Base-by-base conservation (phyloP, 2,329 filamentous ascomycete genomes). In the Thelonectria discophora region DNA sequence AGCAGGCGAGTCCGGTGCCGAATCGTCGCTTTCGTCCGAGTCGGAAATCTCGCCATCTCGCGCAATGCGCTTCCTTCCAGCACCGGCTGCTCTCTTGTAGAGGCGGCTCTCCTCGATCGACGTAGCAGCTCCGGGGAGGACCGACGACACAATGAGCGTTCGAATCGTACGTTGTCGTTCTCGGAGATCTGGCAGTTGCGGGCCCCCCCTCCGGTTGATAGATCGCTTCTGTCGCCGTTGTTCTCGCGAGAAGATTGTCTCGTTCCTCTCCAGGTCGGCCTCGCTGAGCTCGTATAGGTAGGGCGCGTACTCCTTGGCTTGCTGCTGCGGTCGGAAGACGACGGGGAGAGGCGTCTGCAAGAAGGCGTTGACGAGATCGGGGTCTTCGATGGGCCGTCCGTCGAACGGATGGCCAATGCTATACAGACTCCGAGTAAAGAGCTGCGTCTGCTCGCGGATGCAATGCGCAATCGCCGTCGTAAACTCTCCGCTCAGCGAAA, bases 401-500 rank as follows among this genome's bases (percentile, higher is more conserved):
- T 99, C 95, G 72, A 99, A 99, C 24, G 93, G 90, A 79, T 99
- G 94, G 2, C 94, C 93, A 55, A 96, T 88, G 71, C 95, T 92
- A 78, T 97, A 98, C 62, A 99, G 81, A 72, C 93, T 96, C 75
- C 93, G 91, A 6, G 93, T 96, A 76, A 97, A 99, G 30, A 98
- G 86, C 75, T 99, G 95, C 42, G 90, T 89, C 78, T 99, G 95
- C 77, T 99, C 95, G 64, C 95, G 90, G 73, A 99, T 99, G 63
- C 93, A 97, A 79, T 99, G 95, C 12, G 95, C 95, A 75, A 99
- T 98, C 8, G 95, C 94, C 0, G 95, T 99, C 2, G 93, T 94
- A 72, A 99, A 99, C 76, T 99, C 95, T 65, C 95, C 95, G 1
- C 92, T 93, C 17, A 99, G 84, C 5, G 94, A 94, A 24, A 99